A percentile compares a stretch with the other conserved stretches of the same genome.
phyloP scores from a whole-genome alignment of 2,329 filamentous ascomycete species.

The Paecilomyces fulvus region DNA sequence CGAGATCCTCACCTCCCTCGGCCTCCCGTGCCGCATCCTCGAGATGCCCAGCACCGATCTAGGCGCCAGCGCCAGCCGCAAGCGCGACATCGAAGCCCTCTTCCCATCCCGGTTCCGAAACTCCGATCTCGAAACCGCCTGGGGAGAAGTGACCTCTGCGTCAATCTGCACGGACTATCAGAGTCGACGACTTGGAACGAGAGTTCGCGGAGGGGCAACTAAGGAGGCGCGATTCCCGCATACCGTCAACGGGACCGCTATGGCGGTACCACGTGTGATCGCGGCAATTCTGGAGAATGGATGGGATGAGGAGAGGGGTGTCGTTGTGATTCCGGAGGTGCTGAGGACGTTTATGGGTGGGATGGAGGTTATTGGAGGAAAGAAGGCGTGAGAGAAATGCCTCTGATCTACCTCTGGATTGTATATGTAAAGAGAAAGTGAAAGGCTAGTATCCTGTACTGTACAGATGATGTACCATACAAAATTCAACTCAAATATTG shows the following conservation, averaged over 20 bases:
- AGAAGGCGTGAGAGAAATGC: not conserved
- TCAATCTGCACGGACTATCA: conserved; percentile 96
- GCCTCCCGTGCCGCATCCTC: conserved; percentile 76
- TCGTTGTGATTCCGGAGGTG: conserved; percentile 68
- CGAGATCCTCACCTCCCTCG: conserved; percentile 68
- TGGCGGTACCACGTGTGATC: conserved; percentile 82
- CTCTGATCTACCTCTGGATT: not conserved
- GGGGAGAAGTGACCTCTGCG: conserved; percentile 87
- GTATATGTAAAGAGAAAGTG: not conserved
- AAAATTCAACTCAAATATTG: not conserved
- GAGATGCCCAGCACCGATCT: conserved; percentile 89
- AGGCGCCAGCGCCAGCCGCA: conserved; percentile 76
- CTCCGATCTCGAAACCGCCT: conserved; percentile 51
- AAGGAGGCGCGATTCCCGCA: conserved; percentile 62
- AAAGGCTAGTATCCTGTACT: not conserved
- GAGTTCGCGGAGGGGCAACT: conserved; percentile 47
- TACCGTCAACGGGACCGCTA: conserved; percentile 87
- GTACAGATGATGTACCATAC: not conserved
- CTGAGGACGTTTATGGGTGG: conserved; percentile 80
- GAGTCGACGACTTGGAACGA: conserved; percentile 69
- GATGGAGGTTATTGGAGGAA: conserved; percentile 51
- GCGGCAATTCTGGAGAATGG: conserved; percentile 85
- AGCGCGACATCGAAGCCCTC: conserved; percentile 87
- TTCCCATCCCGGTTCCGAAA: conserved; percentile 65
- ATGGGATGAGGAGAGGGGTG: conserved; percentile 63